Base-by-base conservation (phyloP, 2,329 filamentous ascomycete species). In the Helicocarpus griseus region DNA sequence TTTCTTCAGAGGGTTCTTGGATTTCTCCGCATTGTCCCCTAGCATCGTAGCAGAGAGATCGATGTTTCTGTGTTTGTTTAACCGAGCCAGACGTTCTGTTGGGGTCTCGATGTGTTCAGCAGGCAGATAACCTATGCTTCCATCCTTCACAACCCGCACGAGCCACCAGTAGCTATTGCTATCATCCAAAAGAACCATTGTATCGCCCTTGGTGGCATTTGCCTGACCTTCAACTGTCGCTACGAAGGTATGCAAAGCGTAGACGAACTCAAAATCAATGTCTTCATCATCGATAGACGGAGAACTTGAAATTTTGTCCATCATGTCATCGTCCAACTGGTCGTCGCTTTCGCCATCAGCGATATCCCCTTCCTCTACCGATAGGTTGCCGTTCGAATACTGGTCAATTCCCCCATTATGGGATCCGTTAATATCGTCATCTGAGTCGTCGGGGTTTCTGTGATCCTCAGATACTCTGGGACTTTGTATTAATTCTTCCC, bases 151-250 rank as follows among this genome's bases (percentile, higher is more conserved):
- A 43, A 98, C 87, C 58, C 91, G 81, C 13, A 98, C 93, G 55
- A 98, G 80, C 93, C 93, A 98, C 93, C 93, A 98, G 69, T 98
- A 98, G 72, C 90, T 97, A 73, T 98, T 98, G 73, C 89, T 97
- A 63, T 98, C 93, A 64, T 98, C 93, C 21, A 98, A 80, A 57
- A 98, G 77, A 50, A 97, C 91, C 93, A 98, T 98, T 13, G 91
- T 97, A 65, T 98, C 93, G 48, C 93, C 93, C 72, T 98, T 98
- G 31, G 89, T 94, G 53, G 93, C 93, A 74, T 97, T 98, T 56
- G 93, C 93, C 71, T 98, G 93, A 26, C 93, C 93, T 71, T 98
- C 93, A 46, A 98, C 93, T 0, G 93, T 97, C 26, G 93, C 93
- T 58, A 96, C 87, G 64, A 98, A 98, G 2, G 91, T 98, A 68